Conservation (phyloP, 768 basidiomycete genomes). For the Pisolithus orientalis region DNA sequence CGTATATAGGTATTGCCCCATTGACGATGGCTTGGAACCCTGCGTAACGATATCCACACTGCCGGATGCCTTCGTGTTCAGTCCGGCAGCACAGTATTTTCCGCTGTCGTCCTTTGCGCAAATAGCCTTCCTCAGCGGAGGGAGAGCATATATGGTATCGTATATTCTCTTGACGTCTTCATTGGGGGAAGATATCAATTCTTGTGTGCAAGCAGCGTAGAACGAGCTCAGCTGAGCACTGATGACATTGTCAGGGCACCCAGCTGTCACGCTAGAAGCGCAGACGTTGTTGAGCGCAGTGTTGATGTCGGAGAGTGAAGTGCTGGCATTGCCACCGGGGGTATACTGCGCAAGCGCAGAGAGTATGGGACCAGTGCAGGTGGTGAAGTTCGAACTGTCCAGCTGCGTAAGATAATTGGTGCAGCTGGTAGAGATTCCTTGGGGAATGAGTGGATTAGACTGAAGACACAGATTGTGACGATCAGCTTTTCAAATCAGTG, state of each 20-base stretch:
- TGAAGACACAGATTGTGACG: conserved; percentile 19
- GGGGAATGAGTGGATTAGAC: conserved; percentile 57
- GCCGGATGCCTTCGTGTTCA: conserved; percentile 27
- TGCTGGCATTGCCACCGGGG: conserved; percentile 36
- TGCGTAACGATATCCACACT: conserved; percentile 5
- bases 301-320: conserved; percentile 38
- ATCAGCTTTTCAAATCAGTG: neutral
- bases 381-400: conserved; percentile 44
- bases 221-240: conserved; percentile 61
- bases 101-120: conserved; percentile 73
- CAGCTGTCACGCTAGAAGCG: conserved; percentile 32
- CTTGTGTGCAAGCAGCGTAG: conserved; percentile 60
- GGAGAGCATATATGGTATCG: conserved; percentile 71
- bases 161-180: conserved; percentile 56
- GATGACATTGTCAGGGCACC: conserved; percentile 56
- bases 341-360: conserved; percentile 51
- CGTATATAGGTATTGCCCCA: conserved; percentile 22
- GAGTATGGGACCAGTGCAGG: conserved; percentile 62
- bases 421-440: conserved; percentile 53
- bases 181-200: conserved; percentile 53
- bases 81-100: conserved; percentile 59
- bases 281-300: conserved; percentile 55
- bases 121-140: conserved; percentile 58
- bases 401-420: conserved; percentile 51
- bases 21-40: conserved; percentile 8